Percentiles rank a stretch among this genome's conserved stretches.
Conservation (phyloP, 108 stramenopile genomes). For the Mayamaea pseudoterrestris region DNA sequence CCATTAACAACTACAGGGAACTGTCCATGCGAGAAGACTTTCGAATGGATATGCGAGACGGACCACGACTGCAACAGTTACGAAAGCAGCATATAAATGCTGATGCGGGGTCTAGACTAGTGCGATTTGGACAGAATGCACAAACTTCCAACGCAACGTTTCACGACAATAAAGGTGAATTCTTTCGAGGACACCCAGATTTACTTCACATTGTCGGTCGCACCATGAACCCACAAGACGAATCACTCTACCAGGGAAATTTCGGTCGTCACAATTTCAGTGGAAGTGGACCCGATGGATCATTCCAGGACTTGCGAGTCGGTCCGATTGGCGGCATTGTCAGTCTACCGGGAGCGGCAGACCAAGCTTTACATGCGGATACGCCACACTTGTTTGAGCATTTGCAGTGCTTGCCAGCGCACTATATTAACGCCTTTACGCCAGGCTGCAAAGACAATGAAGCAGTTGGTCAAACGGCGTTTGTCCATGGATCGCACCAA, state of each 20-base stretch:
- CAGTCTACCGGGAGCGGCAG: conserved; percentile 60
- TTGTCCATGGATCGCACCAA: conserved; percentile 63
- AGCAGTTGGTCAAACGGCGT: conserved; percentile 68
- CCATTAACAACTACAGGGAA: conserved; percentile 50
- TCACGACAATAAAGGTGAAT: conserved; percentile 5
- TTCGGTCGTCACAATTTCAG: conserved; percentile 79
- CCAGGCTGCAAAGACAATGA: conserved; percentile 25
- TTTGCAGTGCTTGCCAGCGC: conserved; percentile 51
- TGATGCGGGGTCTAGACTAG: background rate
- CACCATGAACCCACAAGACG: conserved; percentile 51
- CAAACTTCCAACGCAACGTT: background rate
- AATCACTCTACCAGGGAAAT: conserved; percentile 40
- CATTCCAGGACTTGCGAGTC: conserved; percentile 50
- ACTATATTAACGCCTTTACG: conserved; percentile 77
- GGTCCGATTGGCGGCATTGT: conserved; percentile 78
- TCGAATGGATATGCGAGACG: conserved; percentile 62
- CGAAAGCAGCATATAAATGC: conserved; percentile 4
- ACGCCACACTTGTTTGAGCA: conserved; percentile 78
- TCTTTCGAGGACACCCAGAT: conserved; percentile 49
- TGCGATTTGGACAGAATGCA: background rate
- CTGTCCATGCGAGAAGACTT: conserved; percentile 82
- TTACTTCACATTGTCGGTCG: conserved; percentile 43
- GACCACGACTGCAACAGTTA: conserved; percentile 33
- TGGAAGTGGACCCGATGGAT: conserved; percentile 72
- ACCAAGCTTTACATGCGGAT: conserved; percentile 85